These are phyloP conservation scores for Microdochium paspali DNA, from an alignment of 2,329 filamentous ascomycete species.

Conservation along the genomic window DNA sequence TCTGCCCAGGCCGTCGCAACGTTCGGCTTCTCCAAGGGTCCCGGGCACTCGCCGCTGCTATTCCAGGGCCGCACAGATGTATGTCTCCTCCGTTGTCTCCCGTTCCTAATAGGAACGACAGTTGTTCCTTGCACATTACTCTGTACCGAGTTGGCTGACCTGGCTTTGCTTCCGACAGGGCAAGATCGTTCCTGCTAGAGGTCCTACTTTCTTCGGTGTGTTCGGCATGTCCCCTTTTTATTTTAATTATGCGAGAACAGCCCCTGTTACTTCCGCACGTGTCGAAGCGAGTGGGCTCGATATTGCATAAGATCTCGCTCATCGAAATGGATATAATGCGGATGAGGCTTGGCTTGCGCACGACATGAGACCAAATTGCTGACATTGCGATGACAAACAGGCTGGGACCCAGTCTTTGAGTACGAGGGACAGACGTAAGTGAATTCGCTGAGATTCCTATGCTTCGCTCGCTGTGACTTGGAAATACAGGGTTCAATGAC, in stretches of 20 bases:
- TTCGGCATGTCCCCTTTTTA: conserved; percentile 57
- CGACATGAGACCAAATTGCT: not conserved
- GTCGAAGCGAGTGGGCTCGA: too few relatives aligned
- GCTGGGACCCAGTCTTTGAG: conserved; percentile 96
- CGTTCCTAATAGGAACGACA: too few relatives aligned
- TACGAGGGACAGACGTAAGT: conserved; percentile 74
- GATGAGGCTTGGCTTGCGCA: not conserved
- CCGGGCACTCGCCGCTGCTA: conserved; percentile 71
- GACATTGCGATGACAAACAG: conserved; percentile 31
- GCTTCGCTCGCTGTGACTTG: not conserved
- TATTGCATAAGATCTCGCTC: too few relatives aligned
- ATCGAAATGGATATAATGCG: too few relatives aligned
- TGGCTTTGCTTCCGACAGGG: conserved; percentile 28
- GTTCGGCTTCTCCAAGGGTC: conserved; percentile 83
- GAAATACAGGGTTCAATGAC: not conserved
- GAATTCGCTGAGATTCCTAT: not conserved
- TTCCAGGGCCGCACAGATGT: conserved; percentile 88
- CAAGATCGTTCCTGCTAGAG: conserved; percentile 76
- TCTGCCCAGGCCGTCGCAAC: conserved; percentile 90
- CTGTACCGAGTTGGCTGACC: too few relatives aligned
- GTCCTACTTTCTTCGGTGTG: conserved; percentile 74
- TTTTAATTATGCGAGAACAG: not conserved
- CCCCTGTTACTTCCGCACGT: too few relatives aligned
- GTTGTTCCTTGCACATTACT: too few relatives aligned
- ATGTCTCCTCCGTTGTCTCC: conserved; percentile 21